Evolutionary conservation across 352 stramenopile genomes (phyloP).

Genomic region (Globisporangium echinulatum): DNA sequence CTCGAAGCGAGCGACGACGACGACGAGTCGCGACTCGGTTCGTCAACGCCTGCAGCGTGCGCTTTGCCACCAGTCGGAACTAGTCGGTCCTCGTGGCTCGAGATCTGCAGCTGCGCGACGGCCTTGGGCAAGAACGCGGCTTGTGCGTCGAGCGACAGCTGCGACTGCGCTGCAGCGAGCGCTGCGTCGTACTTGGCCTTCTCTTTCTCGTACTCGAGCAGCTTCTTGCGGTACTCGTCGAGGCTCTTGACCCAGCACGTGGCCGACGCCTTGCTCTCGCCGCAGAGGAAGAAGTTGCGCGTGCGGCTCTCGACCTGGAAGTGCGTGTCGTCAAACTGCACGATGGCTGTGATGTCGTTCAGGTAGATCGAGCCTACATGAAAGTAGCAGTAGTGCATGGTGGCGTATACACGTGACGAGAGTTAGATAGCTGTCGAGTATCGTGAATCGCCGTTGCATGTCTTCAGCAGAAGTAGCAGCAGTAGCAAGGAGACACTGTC

Average conservation of each 20-base stretch:
- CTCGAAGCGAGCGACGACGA: constrained; percentile 14
- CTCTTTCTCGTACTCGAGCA: constrained; percentile 64
- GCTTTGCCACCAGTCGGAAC: not conserved
- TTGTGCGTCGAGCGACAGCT: constrained; percentile 6
- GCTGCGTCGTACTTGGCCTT: constrained; percentile 29
- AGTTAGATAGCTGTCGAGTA: too few relatives aligned
- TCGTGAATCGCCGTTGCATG: too few relatives aligned
- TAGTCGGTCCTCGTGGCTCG: not conserved
- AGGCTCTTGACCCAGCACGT: constrained; percentile 77
- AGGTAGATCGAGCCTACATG: constrained; percentile 68
- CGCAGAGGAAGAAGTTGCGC: constrained; percentile 81
- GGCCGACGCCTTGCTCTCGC: constrained; percentile 78
- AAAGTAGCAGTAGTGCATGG: too few relatives aligned
- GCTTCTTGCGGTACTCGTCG: constrained; percentile 71
- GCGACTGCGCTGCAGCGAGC: constrained; percentile 8
- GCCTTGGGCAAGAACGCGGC: not conserved
- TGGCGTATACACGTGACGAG: not conserved
- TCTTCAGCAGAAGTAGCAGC: too few relatives aligned
- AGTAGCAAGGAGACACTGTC: too few relatives aligned
- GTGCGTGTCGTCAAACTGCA: constrained; percentile 82
- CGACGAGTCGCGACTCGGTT: constrained; percentile 13
- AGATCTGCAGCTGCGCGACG: constrained; percentile 1
- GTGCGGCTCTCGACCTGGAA: constrained; percentile 82
- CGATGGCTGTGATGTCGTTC: constrained; percentile 81
- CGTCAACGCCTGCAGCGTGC: not conserved